Conservation (phyloP, 2,329 filamentous ascomycete species). For the Ophioceras dolichostomum region DNA sequence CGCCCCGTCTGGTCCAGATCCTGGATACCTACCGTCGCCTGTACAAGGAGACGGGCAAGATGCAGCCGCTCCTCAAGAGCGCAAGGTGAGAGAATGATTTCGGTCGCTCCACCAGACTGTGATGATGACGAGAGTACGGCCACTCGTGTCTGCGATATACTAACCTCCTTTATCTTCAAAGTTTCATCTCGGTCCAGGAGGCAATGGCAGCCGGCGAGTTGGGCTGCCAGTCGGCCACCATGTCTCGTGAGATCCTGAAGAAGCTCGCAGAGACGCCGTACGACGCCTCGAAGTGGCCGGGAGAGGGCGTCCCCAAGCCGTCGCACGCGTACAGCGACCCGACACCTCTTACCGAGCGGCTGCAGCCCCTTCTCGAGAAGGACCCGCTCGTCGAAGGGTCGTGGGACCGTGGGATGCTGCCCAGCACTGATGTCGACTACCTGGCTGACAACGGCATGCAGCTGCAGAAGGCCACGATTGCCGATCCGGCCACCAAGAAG, state of each 20-base stretch:
- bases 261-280: constrained; percentile 20
- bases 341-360: constrained; percentile 18
- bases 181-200: constrained; percentile 28
- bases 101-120: too few relatives aligned
- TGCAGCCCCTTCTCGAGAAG: constrained; percentile 21
- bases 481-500: constrained; percentile 22
- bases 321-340: constrained; percentile 23
- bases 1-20: constrained; percentile 33
- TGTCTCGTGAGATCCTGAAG: constrained; percentile 24
- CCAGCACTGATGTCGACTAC: constrained; percentile 29
- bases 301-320: constrained; percentile 24
- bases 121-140: too few relatives aligned
- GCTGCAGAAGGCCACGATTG: constrained; percentile 27
- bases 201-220: constrained; percentile 32
- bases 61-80: constrained; percentile 34
- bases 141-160: too few relatives aligned
- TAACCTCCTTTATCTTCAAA: constrained; percentile 6
- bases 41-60: constrained; percentile 31
- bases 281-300: constrained; percentile 22
- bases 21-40: constrained; percentile 31
- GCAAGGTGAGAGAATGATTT: constrained; percentile 22
- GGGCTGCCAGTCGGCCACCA: constrained; percentile 31
- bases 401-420: constrained; percentile 26
- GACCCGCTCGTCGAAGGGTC: constrained; percentile 24
- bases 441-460: constrained; percentile 28